These are phyloP conservation scores for Candida mesenterica DNA, from an alignment of 1,139 yeast species.

Conservation along the genomic window DNA sequence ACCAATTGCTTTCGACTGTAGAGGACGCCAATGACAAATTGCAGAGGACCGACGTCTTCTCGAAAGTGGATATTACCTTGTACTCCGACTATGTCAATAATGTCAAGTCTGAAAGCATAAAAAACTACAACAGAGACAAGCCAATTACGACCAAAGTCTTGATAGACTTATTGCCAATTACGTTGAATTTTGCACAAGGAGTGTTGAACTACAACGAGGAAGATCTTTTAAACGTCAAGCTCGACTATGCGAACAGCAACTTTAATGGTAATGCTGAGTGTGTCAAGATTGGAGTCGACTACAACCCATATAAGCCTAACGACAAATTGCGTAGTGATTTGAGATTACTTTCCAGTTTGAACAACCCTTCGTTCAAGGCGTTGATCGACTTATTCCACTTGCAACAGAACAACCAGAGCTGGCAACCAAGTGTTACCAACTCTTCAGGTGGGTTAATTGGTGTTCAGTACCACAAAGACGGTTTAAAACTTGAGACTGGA, in stretches of 20 bases:
- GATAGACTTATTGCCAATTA: constrained; percentile 34
- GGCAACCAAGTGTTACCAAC: constrained; percentile 38
- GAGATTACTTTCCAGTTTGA: constrained; percentile 35
- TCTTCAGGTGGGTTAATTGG: constrained; percentile 46
- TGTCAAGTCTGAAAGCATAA: constrained; percentile 17
- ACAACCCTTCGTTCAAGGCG: constrained; percentile 41
- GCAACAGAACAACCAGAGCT: constrained; percentile 39
- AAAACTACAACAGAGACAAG: constrained; percentile 34
- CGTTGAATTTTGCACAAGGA: constrained; percentile 37
- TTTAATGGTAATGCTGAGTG: constrained; percentile 45
- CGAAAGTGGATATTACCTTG: constrained; percentile 31
- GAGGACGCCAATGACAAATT: constrained; percentile 28
- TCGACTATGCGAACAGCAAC: constrained; percentile 43
- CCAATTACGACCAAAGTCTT: constrained; percentile 40
- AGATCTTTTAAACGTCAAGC: constrained; percentile 37
- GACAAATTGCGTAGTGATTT: constrained; percentile 40
- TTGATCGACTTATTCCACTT: constrained; percentile 34
- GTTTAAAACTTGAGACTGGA: constrained; percentile 33
- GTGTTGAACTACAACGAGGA: constrained; percentile 40
- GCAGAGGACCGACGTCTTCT: constrained; percentile 45
- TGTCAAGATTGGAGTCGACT: constrained; percentile 41
- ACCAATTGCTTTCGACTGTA: constrained; percentile 34
- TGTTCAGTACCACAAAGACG: constrained; percentile 26
- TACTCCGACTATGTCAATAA: constrained; percentile 28
- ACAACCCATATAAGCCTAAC: constrained; percentile 47